Conservation (phyloP, 2,329 filamentous ascomycete species). For the Akanthomyces lecanii region DNA sequence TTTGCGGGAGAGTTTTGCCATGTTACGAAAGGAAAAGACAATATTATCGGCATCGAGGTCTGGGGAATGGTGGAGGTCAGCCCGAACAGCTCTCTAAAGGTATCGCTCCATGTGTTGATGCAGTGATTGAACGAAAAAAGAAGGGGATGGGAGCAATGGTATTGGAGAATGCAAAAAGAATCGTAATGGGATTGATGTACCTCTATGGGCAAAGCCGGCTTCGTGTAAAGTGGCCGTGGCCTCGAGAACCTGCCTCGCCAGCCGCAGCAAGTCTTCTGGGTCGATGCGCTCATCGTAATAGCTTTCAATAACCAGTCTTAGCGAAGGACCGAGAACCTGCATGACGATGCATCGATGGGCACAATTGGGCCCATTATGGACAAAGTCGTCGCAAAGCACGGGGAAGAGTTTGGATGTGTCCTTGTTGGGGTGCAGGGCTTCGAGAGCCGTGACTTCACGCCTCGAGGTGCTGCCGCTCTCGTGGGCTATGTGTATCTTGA, state of each 20-base stretch:
- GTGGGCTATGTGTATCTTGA: neutral
- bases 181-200: conserved; percentile 17
- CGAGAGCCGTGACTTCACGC: neutral
- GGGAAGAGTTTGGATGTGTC: neutral
- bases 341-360: conserved; percentile 31
- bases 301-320: conserved; percentile 25
- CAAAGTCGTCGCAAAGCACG: neutral
- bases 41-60: neutral
- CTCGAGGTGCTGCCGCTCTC: neutral
- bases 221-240: conserved; percentile 27
- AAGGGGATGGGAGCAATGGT: neutral
- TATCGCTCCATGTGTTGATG: neutral
- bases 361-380: conserved; percentile 26
- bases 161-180: neutral
- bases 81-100: too few species aligned
- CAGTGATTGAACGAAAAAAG: neutral
- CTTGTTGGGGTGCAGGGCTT: neutral
- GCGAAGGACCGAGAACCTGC: conserved; percentile 29
- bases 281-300: conserved; percentile 23
- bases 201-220: conserved; percentile 28
- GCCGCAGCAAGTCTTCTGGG: conserved; percentile 24
- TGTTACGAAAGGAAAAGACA: neutral
- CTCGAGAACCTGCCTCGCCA: conserved; percentile 27
- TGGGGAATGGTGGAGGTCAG: too few species aligned
- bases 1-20: neutral